These are phyloP conservation scores for Aspergillus nanangensis DNA, from an alignment of 495 filamentous ascomycete species.

Conservation along the genomic window DNA sequence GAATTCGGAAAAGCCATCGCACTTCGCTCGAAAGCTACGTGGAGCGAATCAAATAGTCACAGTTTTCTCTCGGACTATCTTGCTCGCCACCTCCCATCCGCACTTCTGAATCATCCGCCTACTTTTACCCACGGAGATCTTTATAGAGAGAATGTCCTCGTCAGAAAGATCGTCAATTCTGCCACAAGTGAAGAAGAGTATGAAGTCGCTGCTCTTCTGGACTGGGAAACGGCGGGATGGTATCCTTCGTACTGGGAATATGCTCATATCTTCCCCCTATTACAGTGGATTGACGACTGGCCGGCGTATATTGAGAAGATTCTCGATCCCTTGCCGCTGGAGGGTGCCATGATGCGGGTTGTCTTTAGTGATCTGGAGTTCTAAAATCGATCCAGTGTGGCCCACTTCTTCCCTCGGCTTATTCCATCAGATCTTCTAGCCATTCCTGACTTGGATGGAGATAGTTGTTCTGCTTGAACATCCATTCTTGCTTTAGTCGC, in stretches of 20 bases:
- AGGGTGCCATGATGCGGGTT: conserved; percentile 19
- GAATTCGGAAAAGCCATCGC: conserved; percentile 24
- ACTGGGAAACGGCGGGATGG: conserved; percentile 47
- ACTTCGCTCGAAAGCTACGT: conserved; percentile 21
- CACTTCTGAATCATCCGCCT: conserved; percentile 22
- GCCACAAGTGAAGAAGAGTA: conserved; percentile 4
- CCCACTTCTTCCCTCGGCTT: too few relatives aligned
- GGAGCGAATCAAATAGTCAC: conserved; percentile 13
- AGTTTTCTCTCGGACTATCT: conserved; percentile 26
- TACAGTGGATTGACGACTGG: conserved; percentile 23
- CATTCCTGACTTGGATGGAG: too few relatives aligned
- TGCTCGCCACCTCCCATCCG: conserved; percentile 24
- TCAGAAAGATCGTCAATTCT: conserved; percentile 14
- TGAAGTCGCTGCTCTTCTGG: conserved; percentile 32
- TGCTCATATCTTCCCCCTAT: conserved; percentile 9
- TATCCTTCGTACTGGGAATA: conserved; percentile 50
- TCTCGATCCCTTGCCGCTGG: conserved; percentile 20
- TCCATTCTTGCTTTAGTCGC: too few relatives aligned
- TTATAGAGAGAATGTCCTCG: conserved; percentile 28
- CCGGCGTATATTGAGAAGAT: conserved; percentile 20
- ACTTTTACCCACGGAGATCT: conserved; percentile 30
- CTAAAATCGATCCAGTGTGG: too few relatives aligned
- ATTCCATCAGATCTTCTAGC: too few relatives aligned
- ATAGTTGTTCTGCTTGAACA: too few relatives aligned
- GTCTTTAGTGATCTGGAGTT: conserved; percentile 22